Percentiles rank a stretch among this genome's conserved stretches.
Evolutionary conservation across 352 stramenopile genomes (phyloP).

Genomic region (Phytophthora hibernalis): DNA sequence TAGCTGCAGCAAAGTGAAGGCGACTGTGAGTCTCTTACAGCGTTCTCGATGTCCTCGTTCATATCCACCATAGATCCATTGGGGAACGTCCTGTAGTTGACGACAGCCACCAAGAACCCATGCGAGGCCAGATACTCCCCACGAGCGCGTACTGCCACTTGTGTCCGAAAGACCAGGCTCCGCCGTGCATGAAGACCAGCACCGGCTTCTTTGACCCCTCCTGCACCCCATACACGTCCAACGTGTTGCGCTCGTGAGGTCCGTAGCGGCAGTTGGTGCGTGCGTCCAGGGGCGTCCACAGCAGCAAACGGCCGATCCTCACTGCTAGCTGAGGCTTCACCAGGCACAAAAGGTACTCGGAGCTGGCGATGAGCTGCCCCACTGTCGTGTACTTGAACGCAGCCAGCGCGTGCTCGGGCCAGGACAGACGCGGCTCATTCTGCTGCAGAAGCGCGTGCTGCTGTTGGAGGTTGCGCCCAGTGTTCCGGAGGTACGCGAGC

Average conservation of each 20-base stretch:
- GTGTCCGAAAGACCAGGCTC: constrained; percentile 84
- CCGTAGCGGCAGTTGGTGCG: constrained; percentile 51
- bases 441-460: constrained; percentile 34
- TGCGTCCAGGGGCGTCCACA: constrained; percentile 43
- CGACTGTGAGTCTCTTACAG: constrained; percentile 38
- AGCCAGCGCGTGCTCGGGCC: constrained; percentile 17
- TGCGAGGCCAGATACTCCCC: constrained; percentile 60
- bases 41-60: constrained; percentile 86
- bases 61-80: constrained; percentile 85
- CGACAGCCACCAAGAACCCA: constrained; percentile 83
- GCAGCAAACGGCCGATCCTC: constrained; percentile 53
- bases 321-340: constrained; percentile 57
- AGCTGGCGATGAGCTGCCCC: constrained; percentile 58
- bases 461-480: constrained; percentile 24
- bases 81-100: constrained; percentile 93
- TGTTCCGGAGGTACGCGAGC: constrained; percentile 34
- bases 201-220: constrained; percentile 58
- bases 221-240: constrained; percentile 70
- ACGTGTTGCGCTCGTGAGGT: constrained; percentile 53
- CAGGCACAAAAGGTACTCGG: constrained; percentile 63
- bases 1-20: constrained; percentile 2
- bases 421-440: constrained; percentile 27
- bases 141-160: constrained; percentile 85
- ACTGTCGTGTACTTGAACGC: constrained; percentile 54
- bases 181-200: constrained; percentile 92